Conservation (phyloP, 2,329 filamentous ascomycete genomes). For the Aspergillus fumigatus region DNA sequence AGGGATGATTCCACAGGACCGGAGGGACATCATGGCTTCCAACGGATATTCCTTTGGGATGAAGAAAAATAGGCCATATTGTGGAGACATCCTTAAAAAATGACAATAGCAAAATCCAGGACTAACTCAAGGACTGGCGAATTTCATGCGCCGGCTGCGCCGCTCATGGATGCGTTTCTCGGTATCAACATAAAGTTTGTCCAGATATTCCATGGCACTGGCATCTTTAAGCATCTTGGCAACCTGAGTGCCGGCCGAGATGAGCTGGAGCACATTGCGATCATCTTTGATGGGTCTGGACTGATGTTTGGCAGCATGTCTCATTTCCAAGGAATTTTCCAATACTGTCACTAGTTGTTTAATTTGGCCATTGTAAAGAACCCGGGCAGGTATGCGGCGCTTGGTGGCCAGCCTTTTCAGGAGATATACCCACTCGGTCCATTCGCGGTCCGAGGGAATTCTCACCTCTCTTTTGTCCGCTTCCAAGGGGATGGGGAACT, state of each 20-base stretch:
- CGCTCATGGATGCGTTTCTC: constrained; percentile 74
- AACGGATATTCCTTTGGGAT: background rate
- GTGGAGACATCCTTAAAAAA: constrained; percentile 4
- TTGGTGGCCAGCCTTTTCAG: constrained; percentile 82
- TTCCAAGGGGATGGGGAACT: constrained; percentile 81
- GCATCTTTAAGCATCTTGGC: constrained; percentile 83
- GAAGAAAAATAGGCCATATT: constrained; percentile 6
- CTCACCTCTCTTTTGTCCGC: constrained; percentile 75
- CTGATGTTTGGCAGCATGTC: constrained; percentile 78
- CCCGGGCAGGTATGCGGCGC: constrained; percentile 74
- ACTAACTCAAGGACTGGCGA: constrained; percentile 25
- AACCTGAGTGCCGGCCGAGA: constrained; percentile 81
- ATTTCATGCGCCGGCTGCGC: constrained; percentile 35
- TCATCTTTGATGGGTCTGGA: constrained; percentile 81
- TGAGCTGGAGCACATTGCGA: constrained; percentile 79
- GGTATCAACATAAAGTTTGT: constrained; percentile 75
- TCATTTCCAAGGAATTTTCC: constrained; percentile 84
- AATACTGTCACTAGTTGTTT: constrained; percentile 85
- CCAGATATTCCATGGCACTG: constrained; percentile 75
- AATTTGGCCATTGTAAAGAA: constrained; percentile 85
- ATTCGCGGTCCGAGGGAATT: constrained; percentile 72
- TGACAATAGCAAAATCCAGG: constrained; percentile 1
- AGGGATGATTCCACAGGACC: background rate
- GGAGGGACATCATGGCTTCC: constrained; percentile 2
- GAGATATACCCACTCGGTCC: constrained; percentile 89